Conservation (phyloP, 2,329 filamentous ascomycete genomes). For the Knoxdaviesia capensis region DNA sequence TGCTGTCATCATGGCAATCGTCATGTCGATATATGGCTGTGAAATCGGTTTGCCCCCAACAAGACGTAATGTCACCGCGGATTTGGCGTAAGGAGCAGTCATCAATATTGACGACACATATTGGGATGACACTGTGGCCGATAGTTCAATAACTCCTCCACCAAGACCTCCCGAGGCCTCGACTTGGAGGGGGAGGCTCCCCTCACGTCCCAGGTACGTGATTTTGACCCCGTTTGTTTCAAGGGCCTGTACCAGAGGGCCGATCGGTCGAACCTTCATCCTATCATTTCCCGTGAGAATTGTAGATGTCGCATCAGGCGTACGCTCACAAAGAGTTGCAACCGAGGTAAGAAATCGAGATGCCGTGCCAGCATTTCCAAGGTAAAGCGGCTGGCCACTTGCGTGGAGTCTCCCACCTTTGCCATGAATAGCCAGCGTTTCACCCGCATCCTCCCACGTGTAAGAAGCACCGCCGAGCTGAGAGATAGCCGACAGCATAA, state of each 20-base stretch:
- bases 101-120: conserved; percentile 95
- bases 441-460: conserved; percentile 87
- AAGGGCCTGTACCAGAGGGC: conserved; percentile 77
- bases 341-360: conserved; percentile 91
- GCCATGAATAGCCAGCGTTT: conserved; percentile 71
- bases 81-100: conserved; percentile 92
- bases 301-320: conserved; percentile 39
- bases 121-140: conserved; percentile 94
- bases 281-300: conserved; percentile 82
- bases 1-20: conserved; percentile 85
- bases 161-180: conserved; percentile 65
- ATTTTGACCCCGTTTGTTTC: conserved; percentile 72
- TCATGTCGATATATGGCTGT: conserved; percentile 97
- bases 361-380: conserved; percentile 91
- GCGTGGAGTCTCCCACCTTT: conserved; percentile 75
- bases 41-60: conserved; percentile 97
- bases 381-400: conserved; percentile 58
- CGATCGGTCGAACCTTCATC: conserved; percentile 93
- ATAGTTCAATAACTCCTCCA: conserved; percentile 76
- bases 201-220: conserved; percentile 65
- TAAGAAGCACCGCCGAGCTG: conserved; percentile 74
- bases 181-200: conserved; percentile 69
- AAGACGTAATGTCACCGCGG: conserved; percentile 72
- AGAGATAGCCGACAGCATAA: conserved; percentile 84
- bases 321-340: conserved; percentile 58